These are phyloP conservation scores for Ilyonectria robusta DNA, from an alignment of 2,329 filamentous ascomycete species.

Conservation along the genomic window DNA sequence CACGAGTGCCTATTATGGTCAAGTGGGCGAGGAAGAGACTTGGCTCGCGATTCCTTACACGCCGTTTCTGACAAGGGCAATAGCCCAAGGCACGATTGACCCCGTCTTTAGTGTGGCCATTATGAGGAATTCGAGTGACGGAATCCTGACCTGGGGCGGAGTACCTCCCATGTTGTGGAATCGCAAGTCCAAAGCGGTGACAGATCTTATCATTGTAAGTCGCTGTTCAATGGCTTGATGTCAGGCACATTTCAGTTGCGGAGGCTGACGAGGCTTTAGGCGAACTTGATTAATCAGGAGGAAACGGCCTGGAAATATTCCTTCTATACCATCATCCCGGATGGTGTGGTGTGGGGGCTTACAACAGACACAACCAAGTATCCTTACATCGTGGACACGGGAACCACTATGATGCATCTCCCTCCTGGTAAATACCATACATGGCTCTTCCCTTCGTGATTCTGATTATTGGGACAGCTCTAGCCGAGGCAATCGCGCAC, in stretches of 20 bases:
- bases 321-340: constrained; percentile 67
- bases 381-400: constrained; percentile 67
- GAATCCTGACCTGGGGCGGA: constrained; percentile 63
- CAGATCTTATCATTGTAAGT: constrained; percentile 63
- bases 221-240: neutral
- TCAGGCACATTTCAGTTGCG: neutral
- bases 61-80: constrained; percentile 64
- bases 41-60: constrained; percentile 60
- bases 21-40: constrained; percentile 54
- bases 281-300: constrained; percentile 57
- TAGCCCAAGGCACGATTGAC: constrained; percentile 61
- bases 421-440: constrained; percentile 57
- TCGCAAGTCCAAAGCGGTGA: constrained; percentile 49
- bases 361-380: constrained; percentile 59
- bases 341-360: constrained; percentile 62
- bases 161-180: constrained; percentile 56
- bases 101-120: constrained; percentile 65
- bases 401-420: constrained; percentile 66
- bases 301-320: constrained; percentile 62
- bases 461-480: constrained; percentile 47
- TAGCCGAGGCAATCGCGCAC: constrained; percentile 63
- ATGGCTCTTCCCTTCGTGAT: neutral
- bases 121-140: constrained; percentile 61
- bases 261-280: constrained; percentile 50
- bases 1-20: constrained; percentile 63